Conservation (phyloP, 805 yeast species). For the Phaffomyces opuntiae region DNA sequence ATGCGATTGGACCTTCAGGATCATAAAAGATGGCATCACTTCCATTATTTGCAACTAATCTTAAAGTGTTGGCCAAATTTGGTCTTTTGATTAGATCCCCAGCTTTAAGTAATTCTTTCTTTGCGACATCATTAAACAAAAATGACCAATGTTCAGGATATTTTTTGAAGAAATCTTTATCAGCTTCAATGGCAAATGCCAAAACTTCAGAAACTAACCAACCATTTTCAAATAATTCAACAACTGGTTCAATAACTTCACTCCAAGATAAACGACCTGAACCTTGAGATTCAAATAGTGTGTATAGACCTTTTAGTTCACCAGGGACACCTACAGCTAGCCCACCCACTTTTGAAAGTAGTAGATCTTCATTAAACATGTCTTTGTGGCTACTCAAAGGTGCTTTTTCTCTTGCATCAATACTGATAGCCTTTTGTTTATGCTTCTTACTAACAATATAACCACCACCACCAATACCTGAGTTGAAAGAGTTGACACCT, state of each 20-base stretch:
- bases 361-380: slow-evolving; percentile 51
- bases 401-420: slow-evolving; percentile 89
- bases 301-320: slow-evolving; percentile 77
- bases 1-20: slow-evolving; percentile 69
- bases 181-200: slow-evolving; percentile 34
- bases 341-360: slow-evolving; percentile 67
- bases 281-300: slow-evolving; percentile 52
- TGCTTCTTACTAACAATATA: slow-evolving; percentile 46
- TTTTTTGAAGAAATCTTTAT: slow-evolving; percentile 26
- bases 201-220: slow-evolving; percentile 46
- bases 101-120: slow-evolving; percentile 29
- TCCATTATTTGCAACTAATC: slow-evolving; percentile 68
- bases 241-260: slow-evolving; percentile 70
- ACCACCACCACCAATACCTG: slow-evolving; percentile 94
- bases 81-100: slow-evolving; percentile 64
- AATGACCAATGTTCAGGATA: slow-evolving; percentile 49
- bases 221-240: slow-evolving; percentile 57
- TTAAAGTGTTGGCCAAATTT: slow-evolving; percentile 58
- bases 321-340: slow-evolving; percentile 90
- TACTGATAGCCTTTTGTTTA: slow-evolving; percentile 44
- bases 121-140: slow-evolving; percentile 31
- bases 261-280: slow-evolving; percentile 69
- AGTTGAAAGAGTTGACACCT: slow-evolving; percentile 67
- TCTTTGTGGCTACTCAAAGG: slow-evolving; percentile 54
- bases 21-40: slow-evolving; percentile 75